These are phyloP conservation scores for Xerocomellus dryophilus DNA, from an alignment of 768 basidiomycete species.

Conservation along the genomic window DNA sequence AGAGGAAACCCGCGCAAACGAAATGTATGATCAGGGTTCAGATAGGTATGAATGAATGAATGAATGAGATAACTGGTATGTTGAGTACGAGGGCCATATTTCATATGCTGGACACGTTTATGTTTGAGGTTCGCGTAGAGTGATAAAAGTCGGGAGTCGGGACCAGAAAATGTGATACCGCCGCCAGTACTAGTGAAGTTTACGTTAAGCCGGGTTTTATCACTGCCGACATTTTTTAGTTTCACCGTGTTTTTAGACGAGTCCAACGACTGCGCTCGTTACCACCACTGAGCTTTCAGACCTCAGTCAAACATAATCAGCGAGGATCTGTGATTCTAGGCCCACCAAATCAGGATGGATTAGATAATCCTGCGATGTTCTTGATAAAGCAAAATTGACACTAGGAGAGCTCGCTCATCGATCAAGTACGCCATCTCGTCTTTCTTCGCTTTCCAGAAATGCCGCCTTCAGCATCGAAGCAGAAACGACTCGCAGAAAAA, in stretches of 20 bases:
- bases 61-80: no score
- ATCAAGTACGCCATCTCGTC: no score
- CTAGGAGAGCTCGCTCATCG: constrained; percentile 21
- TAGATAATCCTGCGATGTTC: constrained; percentile 26
- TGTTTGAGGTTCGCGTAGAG: neutral
- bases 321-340: neutral
- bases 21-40: no score
- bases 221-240: neutral
- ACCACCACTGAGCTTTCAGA: neutral
- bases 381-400: constrained; percentile 21
- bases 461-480: constrained; percentile 81
- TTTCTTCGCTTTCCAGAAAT: constrained; percentile 36
- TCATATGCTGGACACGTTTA: neutral
- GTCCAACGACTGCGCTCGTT: neutral
- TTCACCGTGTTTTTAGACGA: no score
- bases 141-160: neutral
- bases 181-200: no score
- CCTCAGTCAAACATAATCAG: neutral
- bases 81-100: neutral
- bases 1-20: no score
- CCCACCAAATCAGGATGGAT: constrained; percentile 16
- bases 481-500: constrained; percentile 94
- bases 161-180: neutral
- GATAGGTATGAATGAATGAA: no score
- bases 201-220: neutral